phyloP scores from a whole-genome alignment of 1,284 basidiomycete species.

The Stygiomarasmius scandens region DNA sequence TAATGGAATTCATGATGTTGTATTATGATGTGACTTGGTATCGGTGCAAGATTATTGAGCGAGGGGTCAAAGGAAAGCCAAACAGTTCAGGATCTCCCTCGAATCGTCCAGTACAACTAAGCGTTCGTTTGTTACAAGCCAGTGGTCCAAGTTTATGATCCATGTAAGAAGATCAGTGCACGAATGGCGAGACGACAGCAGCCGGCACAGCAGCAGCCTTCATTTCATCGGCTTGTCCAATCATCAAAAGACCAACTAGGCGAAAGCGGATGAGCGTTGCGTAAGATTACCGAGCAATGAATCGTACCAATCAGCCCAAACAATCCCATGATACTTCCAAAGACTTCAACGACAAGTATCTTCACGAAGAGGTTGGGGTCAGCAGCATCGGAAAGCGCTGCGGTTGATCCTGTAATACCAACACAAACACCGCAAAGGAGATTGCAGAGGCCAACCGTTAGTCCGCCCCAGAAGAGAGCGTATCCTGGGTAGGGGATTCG shows the following conservation, averaged over 20 bases:
- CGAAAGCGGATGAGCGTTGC: constrained; percentile 8
- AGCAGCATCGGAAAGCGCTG: constrained; percentile 89
- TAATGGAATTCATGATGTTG: too few species aligned
- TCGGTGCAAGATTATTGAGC: too few species aligned
- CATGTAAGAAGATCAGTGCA: constrained; percentile 13
- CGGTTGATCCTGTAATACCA: constrained; percentile 90
- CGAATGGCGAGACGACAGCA: constrained; percentile 29
- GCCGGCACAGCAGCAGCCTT: constrained; percentile 34
- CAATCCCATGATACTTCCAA: constrained; percentile 89
- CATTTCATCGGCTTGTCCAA: constrained; percentile 60
- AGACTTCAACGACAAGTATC: constrained; percentile 93
- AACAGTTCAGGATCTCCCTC: too few species aligned
- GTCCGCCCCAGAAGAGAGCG: constrained; percentile 92
- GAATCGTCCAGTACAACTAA: too few species aligned
- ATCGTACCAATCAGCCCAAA: constrained; percentile 88
- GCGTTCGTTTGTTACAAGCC: background rate
- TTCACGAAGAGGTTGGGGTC: constrained; percentile 94
- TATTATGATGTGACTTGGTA: too few species aligned
- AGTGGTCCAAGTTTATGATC: background rate
- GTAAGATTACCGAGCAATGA: background rate
- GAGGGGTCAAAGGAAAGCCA: too few species aligned
- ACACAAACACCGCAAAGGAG: constrained; percentile 92
- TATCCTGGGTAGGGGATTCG: constrained; percentile 55
- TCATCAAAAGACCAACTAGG: constrained; percentile 71
- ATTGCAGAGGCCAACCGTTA: constrained; percentile 90